Evolutionary conservation across 176 grass and related monocot genomes (phyloP).

Genomic region (Tillandsia fasciculata): DNA sequence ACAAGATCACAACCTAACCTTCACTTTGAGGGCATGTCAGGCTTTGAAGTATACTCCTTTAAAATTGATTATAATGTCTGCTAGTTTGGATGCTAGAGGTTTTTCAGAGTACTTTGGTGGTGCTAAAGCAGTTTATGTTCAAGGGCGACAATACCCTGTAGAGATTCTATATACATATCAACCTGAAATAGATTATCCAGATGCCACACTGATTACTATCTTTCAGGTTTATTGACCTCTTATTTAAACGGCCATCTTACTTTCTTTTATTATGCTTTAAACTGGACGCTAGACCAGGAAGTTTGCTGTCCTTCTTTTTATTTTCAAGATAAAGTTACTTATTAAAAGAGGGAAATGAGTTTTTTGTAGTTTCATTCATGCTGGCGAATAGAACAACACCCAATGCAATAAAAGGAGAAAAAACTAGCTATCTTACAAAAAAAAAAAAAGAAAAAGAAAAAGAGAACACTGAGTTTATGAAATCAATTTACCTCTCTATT

Average conservation of each 20-base stretch:
- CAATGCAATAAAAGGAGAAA: no score
- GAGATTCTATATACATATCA: conserved; percentile 75
- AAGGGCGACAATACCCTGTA: conserved; percentile 71
- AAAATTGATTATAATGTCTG: conserved; percentile 88
- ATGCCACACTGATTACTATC: conserved; percentile 73
- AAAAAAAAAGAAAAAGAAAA: no score
- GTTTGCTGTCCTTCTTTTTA: not conserved
- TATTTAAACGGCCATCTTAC: not conserved
- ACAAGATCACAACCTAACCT: conserved; percentile 28
- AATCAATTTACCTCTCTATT: no score
- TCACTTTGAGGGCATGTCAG: conserved; percentile 31
- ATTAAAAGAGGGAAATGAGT: no score
- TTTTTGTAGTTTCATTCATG: no score
- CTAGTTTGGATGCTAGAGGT: conserved; percentile 81
- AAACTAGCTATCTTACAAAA: no score
- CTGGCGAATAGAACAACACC: no score
- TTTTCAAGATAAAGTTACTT: no score
- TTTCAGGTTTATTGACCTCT: conserved; percentile 53
- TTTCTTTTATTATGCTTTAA: not conserved
- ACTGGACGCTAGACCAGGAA: not conserved
- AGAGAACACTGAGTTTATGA: no score
- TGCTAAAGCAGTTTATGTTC: conserved; percentile 82
- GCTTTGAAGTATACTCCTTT: conserved; percentile 44
- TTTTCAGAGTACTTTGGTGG: conserved; percentile 90
- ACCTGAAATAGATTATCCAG: conserved; percentile 81